Base-by-base conservation (phyloP, 352 stramenopile species). In the Phytophthora hibernalis region DNA sequence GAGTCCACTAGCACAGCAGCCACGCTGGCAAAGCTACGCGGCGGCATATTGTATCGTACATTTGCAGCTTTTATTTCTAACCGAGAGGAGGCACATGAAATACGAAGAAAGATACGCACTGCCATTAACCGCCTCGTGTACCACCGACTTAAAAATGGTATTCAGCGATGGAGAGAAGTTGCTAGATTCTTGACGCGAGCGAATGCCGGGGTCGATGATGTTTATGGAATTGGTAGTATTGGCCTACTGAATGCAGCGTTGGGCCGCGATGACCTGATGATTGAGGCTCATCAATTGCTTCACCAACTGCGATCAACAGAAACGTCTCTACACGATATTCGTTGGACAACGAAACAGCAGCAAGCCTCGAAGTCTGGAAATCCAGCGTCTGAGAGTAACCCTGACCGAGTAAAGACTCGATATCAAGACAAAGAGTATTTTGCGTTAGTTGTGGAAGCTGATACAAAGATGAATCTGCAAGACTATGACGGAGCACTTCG, bases 11-110 rank as follows among this genome's bases (percentile, higher is more conserved):
- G 21, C 9, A 50, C 63, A 18, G 30, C 58, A 12, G 72, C 72
- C 6, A 74, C 55, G 0, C 45, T 90, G 18, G 72, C 68, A 1
- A 83, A 72, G 12, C 40, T 93, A 5, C 76, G 70, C 18, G 72
- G 82, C 35, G 71, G 78, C 3, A 15, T 77, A 0, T 16, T 91
- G 5, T 83, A 79, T 61, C 79, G 74, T 48, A 69, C 70, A 3
- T 93, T 93, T 53, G 49, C 61, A 38, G 81, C 83, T 4, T 74
- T 91, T 15, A 77, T 79, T 2, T 35, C 71, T 26, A 83, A 93
- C 33, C 68, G 78, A 12, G 21, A 65, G 2, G 73, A 79, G 20
- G 64, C 60, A 5, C 42, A 57, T 5, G 71, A 82, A 31, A 67
- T 37, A 11, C 72, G 79, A 20, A 45, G 60, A 26, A 93, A 90